Evolutionary conservation across 2,329 filamentous ascomycete genomes (phyloP).

Genomic region (Orbilia quercus): DNA sequence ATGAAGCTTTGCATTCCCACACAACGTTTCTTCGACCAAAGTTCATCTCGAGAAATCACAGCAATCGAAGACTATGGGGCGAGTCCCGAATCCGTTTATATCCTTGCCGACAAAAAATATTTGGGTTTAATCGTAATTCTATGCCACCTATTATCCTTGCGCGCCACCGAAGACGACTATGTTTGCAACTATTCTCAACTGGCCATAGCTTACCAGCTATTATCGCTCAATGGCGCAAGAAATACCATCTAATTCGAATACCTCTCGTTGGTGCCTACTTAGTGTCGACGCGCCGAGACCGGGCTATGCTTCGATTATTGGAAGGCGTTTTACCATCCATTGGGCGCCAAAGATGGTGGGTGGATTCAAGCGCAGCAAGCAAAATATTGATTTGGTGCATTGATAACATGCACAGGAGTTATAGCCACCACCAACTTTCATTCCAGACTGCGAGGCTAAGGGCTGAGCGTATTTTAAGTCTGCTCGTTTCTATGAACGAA

Average conservation of each 20-base stretch:
- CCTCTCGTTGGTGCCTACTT: constrained; percentile 29
- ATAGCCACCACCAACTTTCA: constrained; percentile 1
- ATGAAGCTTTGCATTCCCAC: background rate
- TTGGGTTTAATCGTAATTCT: background rate
- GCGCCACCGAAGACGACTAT: constrained; percentile 18
- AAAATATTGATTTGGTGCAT: constrained; percentile 48
- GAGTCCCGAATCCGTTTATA: background rate
- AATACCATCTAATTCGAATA: background rate
- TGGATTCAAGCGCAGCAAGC: constrained; percentile 12
- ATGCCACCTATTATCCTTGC: background rate
- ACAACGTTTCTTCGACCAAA: background rate
- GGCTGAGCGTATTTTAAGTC: constrained; percentile 21
- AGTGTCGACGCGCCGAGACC: constrained; percentile 16
- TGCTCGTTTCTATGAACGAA: constrained; percentile 16
- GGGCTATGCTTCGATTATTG: constrained; percentile 28
- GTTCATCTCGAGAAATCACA: background rate
- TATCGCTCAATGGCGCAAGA: constrained; percentile 8
- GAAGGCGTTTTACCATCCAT: constrained; percentile 16
- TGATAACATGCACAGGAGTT: constrained; percentile 20
- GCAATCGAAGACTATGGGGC: background rate
- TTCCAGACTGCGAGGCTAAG: constrained; percentile 19
- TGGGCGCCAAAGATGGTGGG: background rate
- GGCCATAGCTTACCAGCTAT: constrained; percentile 30
- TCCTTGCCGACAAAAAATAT: background rate
- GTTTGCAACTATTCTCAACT: constrained; percentile 13